Evolutionary conservation across 768 basidiomycete species (phyloP).

Genomic region (Lentinula boryana): DNA sequence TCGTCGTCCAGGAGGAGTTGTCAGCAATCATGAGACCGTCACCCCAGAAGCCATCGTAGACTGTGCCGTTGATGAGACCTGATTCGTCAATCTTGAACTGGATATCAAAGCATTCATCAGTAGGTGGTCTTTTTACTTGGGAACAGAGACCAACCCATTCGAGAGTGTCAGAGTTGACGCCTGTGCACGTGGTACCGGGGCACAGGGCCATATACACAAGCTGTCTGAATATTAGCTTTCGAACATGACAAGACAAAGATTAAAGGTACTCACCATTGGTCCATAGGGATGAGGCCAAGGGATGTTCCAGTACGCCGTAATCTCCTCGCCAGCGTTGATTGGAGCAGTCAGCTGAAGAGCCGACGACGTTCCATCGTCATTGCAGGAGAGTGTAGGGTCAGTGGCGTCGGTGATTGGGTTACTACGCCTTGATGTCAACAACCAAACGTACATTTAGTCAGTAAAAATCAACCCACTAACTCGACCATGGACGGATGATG

Average conservation of each 20-base stretch:
- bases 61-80: constrained; percentile 36
- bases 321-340: constrained; percentile 32
- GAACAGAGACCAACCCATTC: constrained; percentile 31
- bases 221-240: constrained; percentile 14
- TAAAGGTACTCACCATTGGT: not conserved
- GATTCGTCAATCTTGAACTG: constrained; percentile 45
- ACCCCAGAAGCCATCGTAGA: constrained; percentile 33
- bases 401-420: constrained; percentile 35
- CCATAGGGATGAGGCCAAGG: constrained; percentile 22
- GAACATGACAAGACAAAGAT: not conserved
- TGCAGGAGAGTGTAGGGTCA: constrained; percentile 34
- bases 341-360: constrained; percentile 36
- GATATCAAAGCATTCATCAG: not conserved
- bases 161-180: constrained; percentile 28
- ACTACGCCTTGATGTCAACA: constrained; percentile 14
- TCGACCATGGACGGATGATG: constrained; percentile 39
- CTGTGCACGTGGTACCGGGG: constrained; percentile 35
- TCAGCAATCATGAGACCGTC: constrained; percentile 37
- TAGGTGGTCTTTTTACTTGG: not conserved
- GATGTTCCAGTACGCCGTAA: constrained; percentile 41
- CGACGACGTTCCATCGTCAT: constrained; percentile 35
- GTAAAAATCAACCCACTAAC: constrained; percentile 26
- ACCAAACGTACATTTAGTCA: not conserved
- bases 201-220: constrained; percentile 40
- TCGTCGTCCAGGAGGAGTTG: constrained; percentile 42